A percentile compares a stretch with the other conserved stretches of the same genome.
These are phyloP conservation scores for Salinomyces thailandicus DNA, from an alignment of 2,329 filamentous ascomycete genomes.

Conservation along the genomic window DNA sequence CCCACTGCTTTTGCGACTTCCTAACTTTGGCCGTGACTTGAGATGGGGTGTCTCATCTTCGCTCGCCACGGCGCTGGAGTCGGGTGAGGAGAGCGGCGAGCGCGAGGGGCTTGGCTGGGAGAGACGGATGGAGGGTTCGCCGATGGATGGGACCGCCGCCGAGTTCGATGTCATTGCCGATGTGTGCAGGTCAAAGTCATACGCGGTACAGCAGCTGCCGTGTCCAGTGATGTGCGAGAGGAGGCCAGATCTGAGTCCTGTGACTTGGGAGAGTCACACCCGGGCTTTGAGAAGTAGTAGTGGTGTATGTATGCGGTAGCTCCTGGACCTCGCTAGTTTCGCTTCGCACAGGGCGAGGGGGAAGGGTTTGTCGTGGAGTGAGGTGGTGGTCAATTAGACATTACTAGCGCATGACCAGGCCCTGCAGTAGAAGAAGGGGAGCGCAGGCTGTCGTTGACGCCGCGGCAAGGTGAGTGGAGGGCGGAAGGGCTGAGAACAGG, in stretches of 20 bases:
- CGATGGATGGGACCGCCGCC: slow-evolving; percentile 13
- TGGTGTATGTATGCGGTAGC: no score
- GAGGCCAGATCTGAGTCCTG: neutral
- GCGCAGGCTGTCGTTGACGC: neutral
- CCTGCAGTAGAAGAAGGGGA: neutral
- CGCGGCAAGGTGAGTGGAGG: neutral
- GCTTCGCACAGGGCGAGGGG: neutral
- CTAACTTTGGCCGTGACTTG: slow-evolving; percentile 51
- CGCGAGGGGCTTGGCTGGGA: slow-evolving; percentile 4
- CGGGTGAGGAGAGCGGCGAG: slow-evolving; percentile 17
- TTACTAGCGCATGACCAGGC: slow-evolving; percentile 1
- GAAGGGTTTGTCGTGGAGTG: neutral
- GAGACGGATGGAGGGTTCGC: slow-evolving; percentile 12
- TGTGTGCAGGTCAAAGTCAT: neutral
- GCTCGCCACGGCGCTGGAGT: slow-evolving; percentile 23
- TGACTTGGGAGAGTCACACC: neutral
- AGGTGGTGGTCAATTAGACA: slow-evolving; percentile 1
- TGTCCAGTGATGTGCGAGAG: neutral
- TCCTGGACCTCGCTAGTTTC: neutral
- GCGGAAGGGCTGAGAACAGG: neutral
- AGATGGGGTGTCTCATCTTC: slow-evolving; percentile 20
- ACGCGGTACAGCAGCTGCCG: neutral
- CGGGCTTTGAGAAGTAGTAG: neutral
- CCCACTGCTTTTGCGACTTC: slow-evolving; percentile 64
- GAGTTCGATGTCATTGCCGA: slow-evolving; percentile 13